Evolutionary conservation across 179 eudicot genomes (phyloP).

Genomic region (Spinacia oleracea): DNA sequence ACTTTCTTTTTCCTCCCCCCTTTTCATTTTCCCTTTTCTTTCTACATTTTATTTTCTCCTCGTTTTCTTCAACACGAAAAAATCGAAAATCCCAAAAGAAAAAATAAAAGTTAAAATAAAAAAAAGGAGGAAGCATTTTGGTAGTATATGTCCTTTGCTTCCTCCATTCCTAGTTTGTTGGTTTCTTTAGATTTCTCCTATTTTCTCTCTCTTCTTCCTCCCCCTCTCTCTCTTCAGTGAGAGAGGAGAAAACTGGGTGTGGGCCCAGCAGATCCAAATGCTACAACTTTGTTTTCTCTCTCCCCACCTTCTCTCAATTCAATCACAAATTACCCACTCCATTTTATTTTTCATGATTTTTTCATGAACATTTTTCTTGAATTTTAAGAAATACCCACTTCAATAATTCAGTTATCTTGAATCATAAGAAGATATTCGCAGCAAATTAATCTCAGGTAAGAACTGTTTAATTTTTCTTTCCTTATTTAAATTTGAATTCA

Average conservation of each 20-base stretch:
- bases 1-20: constrained; percentile 17
- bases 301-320: constrained; percentile 18
- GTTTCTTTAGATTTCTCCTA: constrained; percentile 17
- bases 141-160: constrained; percentile 18
- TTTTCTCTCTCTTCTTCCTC: constrained; percentile 14
- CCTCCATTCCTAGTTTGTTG: constrained; percentile 26
- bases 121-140: not conserved
- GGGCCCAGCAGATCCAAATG: constrained; percentile 37
- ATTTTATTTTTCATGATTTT: too few relatives aligned
- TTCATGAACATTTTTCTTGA: constrained; percentile 13
- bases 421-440: not conserved
- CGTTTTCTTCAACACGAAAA: constrained; percentile 13
- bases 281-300: constrained; percentile 19
- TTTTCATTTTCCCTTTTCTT: not conserved
- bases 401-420: not conserved
- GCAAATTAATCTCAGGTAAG: constrained; percentile 14
- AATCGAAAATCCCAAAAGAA: constrained; percentile 26
- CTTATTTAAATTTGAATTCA: not conserved
- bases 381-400: constrained; percentile 10
- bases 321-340: not conserved
- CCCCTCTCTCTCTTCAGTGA: constrained; percentile 2
- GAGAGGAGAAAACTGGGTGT: constrained; percentile 17
- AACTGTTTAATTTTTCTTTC: not conserved
- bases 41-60: not conserved
- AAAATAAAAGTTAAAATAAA: not conserved